Base-by-base conservation (phyloP, 2,329 filamentous ascomycete species). In the Claviceps pazoutovae region DNA sequence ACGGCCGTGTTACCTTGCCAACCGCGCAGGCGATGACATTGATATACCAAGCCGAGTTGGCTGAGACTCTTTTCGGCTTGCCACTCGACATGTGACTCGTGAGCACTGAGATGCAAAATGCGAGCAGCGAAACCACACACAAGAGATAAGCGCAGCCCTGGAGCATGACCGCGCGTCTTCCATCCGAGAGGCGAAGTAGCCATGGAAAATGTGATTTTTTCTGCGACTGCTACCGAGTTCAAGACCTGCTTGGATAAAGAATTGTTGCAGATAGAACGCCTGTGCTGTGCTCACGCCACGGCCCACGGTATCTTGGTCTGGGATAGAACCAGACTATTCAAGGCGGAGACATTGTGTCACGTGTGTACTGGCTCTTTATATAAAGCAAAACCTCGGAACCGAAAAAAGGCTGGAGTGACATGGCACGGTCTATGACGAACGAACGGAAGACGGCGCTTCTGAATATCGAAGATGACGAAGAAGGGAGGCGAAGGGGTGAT, bases 41-140 rank as follows among this genome's bases (percentile, higher is more conserved):
- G 21, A 46, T 51, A 17, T 51, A 51, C 36, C 49, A 51, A 51
- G 49, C 49, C 13, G 49, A 51, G 43, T 36, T 51, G n/a, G 49
- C 43, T 5, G 36, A 41, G n/a, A 7, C 47, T 2, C 21, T 51
- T 26, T 51, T 51, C 13, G 19, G 8, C 26, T 30, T 30, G 26
- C 26, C 8, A 30, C 23, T 4, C 26, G 19, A 11, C n/a, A 34
- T 49, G 14, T 49, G 37, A 21, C 19, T 19, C 19, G 19, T 19
- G 19, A 19, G 19, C 19, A 19, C 19, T 19, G 19, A 49, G 26
- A 30, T 30, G 8, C 8, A 14, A n/a, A 38, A 0, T 9, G 26
- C 16, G 19, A 19, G 19, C 19, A 19, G 19, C 19, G n/a, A 39
- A 41, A 17, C 9, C 14, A 16, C 13, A 7, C 6, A 13, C 17